Evolutionary conservation across 164 flowering plant genomes (phyloP).

Genomic region (Dillenia turbinata): DNA sequence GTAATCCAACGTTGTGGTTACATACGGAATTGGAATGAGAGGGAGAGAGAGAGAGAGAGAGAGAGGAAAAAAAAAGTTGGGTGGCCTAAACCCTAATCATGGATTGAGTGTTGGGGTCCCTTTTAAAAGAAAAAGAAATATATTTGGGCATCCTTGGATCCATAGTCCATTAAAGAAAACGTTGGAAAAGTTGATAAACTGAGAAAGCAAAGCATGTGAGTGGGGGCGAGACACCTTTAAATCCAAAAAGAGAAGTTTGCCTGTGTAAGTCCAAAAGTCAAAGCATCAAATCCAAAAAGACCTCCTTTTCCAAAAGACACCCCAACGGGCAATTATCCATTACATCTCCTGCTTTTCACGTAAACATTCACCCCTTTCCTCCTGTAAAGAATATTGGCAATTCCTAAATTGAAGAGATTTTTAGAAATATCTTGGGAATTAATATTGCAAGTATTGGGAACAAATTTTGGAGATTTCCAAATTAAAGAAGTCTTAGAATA

Average conservation of each 20-base stretch:
- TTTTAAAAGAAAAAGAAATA: background rate
- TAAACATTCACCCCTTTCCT: too few relatives aligned
- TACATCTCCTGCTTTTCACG: background rate
- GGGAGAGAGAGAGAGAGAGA: background rate
- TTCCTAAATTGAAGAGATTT: too few relatives aligned
- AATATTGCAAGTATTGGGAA: too few relatives aligned
- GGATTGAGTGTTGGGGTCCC: constrained; percentile 15
- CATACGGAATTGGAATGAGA: too few relatives aligned
- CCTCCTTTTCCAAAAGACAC: constrained; percentile 14
- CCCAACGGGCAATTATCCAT: constrained; percentile 16
- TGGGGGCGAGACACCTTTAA: constrained; percentile 31
- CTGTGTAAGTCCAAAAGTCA: constrained; percentile 35
- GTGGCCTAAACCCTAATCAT: constrained; percentile 30
- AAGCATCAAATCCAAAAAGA: constrained; percentile 40
- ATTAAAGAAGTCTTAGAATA: too few relatives aligned
- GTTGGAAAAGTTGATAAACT: constrained; percentile 13
- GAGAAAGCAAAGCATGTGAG: constrained; percentile 41
- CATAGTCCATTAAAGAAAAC: constrained; percentile 4
- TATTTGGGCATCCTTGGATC: constrained; percentile 18
- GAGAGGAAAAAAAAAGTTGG: constrained; percentile 1
- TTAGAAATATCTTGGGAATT: too few relatives aligned
- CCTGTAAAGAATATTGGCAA: too few relatives aligned
- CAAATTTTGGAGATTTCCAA: too few relatives aligned
- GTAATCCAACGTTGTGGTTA: too few relatives aligned
- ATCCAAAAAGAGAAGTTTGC: constrained; percentile 40